phyloP scores from a whole-genome alignment of 176 grass and related monocot genomes.

The Paspalum notatum region DNA sequence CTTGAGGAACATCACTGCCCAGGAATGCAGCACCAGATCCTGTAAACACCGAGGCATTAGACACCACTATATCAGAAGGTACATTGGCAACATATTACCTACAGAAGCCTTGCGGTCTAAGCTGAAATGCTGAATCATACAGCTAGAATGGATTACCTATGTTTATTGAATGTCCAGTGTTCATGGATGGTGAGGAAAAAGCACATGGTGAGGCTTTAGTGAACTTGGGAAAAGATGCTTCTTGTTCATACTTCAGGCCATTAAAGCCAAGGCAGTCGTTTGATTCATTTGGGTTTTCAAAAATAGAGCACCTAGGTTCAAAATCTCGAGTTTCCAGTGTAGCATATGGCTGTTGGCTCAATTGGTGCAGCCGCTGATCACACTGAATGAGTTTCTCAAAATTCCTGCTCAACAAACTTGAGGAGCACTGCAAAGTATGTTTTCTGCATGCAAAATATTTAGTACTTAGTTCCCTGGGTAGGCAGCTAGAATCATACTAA shows the following conservation, averaged over 20 bases:
- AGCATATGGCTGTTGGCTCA: conserved; percentile 58
- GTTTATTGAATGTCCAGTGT: conserved; percentile 38
- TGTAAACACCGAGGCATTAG: conserved; percentile 27
- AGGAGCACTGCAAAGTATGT: conserved; percentile 70
- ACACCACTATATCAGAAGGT: neutral
- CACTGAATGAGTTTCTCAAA: conserved; percentile 86
- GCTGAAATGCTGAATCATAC: neutral
- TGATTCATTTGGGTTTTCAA: conserved; percentile 58
- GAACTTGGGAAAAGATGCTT: conserved; percentile 53
- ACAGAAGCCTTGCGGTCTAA: neutral
- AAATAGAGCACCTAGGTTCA: conserved; percentile 52
- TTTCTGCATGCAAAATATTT: conserved; percentile 53
- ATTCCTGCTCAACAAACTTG: conserved; percentile 67
- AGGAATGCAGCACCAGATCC: neutral
- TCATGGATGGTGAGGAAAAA: conserved; percentile 43
- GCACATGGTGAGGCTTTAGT: conserved; percentile 33
- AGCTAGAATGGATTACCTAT: conserved; percentile 57
- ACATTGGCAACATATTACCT: neutral
- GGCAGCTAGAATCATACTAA: neutral
- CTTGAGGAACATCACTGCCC: conserved; percentile 22
- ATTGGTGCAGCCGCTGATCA: conserved; percentile 61
- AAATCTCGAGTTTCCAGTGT: conserved; percentile 53
- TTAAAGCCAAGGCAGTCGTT: conserved; percentile 33
- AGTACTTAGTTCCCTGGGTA: conserved; percentile 6
- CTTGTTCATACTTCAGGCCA: conserved; percentile 39